These are phyloP conservation scores for Vitis riparia DNA, from an alignment of 164 flowering plant species.

Conservation along the genomic window DNA sequence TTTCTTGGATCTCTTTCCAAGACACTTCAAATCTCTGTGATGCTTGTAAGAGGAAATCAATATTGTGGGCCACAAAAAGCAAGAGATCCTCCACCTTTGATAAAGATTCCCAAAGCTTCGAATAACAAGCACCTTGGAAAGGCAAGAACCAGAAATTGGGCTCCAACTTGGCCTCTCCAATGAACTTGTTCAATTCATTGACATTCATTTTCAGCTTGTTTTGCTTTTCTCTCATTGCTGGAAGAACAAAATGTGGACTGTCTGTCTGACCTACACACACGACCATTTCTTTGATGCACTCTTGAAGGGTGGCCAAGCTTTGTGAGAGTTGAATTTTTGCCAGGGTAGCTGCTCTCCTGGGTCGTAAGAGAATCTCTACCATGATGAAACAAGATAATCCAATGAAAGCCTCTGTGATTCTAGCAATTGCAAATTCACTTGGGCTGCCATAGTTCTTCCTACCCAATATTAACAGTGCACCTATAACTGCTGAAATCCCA, in stretches of 20 bases:
- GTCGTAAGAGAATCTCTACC: constrained; percentile 40
- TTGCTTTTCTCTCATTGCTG: constrained; percentile 23
- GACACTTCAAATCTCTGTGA: not conserved
- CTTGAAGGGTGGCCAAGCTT: constrained; percentile 20
- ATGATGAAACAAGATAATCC: constrained; percentile 44
- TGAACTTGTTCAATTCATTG: constrained; percentile 19
- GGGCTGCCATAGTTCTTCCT: constrained; percentile 44
- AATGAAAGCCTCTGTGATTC: constrained; percentile 47
- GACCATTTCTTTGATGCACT: constrained; percentile 22
- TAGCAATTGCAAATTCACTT: constrained; percentile 39
- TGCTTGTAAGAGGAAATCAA: constrained; percentile 14
- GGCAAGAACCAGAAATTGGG: constrained; percentile 54
- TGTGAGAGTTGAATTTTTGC: constrained; percentile 30
- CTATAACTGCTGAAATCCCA: constrained; percentile 44
- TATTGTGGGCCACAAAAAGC: constrained; percentile 15
- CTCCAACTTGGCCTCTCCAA: constrained; percentile 39
- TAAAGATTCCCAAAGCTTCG: constrained; percentile 25
- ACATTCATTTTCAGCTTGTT: constrained; percentile 26
- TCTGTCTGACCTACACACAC: constrained; percentile 2
- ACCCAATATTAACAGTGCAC: constrained; percentile 48
- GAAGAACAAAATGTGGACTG: not conserved
- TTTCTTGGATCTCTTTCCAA: constrained; percentile 22
- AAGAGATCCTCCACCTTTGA: constrained; percentile 29
- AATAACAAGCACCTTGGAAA: constrained; percentile 29
- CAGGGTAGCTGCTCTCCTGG: constrained; percentile 44